Evolutionary conservation across 2,329 filamentous ascomycete genomes (phyloP).

Genomic region (Juglanconis sp.): DNA sequence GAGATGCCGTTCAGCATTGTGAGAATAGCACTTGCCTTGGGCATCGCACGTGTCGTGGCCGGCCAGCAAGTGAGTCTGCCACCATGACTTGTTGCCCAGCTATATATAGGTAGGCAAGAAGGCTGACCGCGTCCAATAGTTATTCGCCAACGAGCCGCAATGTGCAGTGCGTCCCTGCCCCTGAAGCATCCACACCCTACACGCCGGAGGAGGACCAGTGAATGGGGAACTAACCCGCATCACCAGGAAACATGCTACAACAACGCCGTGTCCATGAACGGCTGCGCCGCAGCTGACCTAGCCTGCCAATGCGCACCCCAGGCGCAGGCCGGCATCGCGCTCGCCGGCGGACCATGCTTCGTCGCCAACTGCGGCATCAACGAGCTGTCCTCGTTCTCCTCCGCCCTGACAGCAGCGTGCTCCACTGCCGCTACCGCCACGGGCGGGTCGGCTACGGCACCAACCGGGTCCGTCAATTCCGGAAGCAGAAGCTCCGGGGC

Average conservation of each 20-base stretch:
- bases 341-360: conserved; percentile 5
- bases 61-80: conserved; percentile 5
- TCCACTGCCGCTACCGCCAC: not conserved
- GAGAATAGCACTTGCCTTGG: not conserved
- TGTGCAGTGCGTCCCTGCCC: not conserved
- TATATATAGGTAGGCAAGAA: not conserved
- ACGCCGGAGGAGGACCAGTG: too few relatives aligned
- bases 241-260: not conserved
- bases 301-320: not conserved
- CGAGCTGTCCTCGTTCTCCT: conserved; percentile 1
- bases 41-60: not conserved
- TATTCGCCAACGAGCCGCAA: conserved; percentile 5
- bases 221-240: not conserved
- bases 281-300: not conserved
- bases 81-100: not conserved
- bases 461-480: not conserved
- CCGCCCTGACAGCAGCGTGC: not conserved
- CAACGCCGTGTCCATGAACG: not conserved
- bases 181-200: too few relatives aligned
- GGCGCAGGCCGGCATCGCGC: not conserved
- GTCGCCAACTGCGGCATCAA: not conserved
- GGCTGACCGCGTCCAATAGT: not conserved
- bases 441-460: not conserved
- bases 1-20: not conserved
- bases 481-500: too few relatives aligned